A percentile compares a stretch with the other conserved stretches of the same genome.
These are phyloP conservation scores for Gossypium rotundifolium DNA, from an alignment of 345 rosid genomes.

Conservation along the genomic window DNA sequence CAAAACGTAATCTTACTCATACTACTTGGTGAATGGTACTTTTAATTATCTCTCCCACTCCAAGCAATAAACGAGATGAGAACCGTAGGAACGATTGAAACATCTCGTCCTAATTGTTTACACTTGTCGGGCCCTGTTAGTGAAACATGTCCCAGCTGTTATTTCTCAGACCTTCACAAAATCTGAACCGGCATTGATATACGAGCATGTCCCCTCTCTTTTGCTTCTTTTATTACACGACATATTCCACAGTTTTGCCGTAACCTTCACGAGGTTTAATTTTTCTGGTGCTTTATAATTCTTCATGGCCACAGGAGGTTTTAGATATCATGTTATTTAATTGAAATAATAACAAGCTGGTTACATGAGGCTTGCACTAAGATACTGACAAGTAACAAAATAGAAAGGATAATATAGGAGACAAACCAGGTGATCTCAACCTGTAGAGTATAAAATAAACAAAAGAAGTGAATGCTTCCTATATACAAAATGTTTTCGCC, in stretches of 20 bases:
- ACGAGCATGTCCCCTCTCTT: background rate
- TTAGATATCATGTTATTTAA: too few species aligned
- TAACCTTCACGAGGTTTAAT: background rate
- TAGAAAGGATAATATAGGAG: background rate
- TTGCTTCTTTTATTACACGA: background rate
- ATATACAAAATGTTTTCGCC: background rate
- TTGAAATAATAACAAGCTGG: background rate
- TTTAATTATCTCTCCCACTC: background rate
- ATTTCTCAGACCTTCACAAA: background rate
- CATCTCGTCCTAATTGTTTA: background rate
- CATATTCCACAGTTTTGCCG: background rate
- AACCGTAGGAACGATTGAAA: background rate
- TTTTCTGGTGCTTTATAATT: too few species aligned
- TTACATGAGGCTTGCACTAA: background rate
- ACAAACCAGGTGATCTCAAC: background rate
- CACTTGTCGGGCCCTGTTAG: background rate
- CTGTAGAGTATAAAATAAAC: background rate
- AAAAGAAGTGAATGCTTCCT: background rate
- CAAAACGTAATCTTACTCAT: too few species aligned
- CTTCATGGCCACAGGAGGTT: too few species aligned
- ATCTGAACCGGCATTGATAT: background rate
- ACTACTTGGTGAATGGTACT: background rate
- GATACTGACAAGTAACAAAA: background rate
- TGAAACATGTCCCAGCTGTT: background rate
- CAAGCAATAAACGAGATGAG: conserved; percentile 3